Evolutionary conservation across 371 early-diverging fungal species (phyloP).

Genomic region (Syncephalastrum contaminatum): DNA sequence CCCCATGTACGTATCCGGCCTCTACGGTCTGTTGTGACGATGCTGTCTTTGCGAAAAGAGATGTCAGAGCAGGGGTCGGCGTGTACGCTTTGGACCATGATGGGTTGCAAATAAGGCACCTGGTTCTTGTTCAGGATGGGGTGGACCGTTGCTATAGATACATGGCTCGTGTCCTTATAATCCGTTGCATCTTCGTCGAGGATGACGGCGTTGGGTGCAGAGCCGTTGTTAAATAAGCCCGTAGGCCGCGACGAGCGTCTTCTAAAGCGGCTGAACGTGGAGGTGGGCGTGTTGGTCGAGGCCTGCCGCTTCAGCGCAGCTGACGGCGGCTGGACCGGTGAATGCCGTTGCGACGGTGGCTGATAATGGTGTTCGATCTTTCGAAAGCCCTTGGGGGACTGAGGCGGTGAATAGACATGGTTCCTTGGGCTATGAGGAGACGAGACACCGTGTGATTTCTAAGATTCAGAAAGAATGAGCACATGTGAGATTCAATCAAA

Average conservation of each 20-base stretch:
- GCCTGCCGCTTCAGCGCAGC: too few relatives aligned
- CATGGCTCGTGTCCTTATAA: constrained; percentile 10
- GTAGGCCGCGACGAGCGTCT: constrained; percentile 18
- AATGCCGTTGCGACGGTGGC: too few relatives aligned
- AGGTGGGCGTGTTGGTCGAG: too few relatives aligned
- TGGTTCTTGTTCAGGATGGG: constrained; percentile 64
- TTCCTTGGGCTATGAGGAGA: too few relatives aligned
- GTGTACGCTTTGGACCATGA: constrained; percentile 70
- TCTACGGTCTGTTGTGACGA: constrained; percentile 82
- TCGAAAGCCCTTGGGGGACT: too few relatives aligned
- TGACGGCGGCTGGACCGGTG: too few relatives aligned
- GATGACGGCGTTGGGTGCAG: background rate
- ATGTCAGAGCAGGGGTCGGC: constrained; percentile 70
- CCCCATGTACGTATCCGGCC: constrained; percentile 84
- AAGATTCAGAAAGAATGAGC: background rate
- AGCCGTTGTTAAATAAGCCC: constrained; percentile 13
- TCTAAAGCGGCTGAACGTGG: constrained; percentile 18
- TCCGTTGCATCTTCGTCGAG: constrained; percentile 11
- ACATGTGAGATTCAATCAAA: too few relatives aligned
- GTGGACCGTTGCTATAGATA: constrained; percentile 47
- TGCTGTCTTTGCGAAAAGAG: constrained; percentile 69
- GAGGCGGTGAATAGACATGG: too few relatives aligned
- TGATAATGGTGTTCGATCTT: too few relatives aligned
- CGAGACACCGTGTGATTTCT: too few relatives aligned
- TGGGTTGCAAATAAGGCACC: constrained; percentile 80